These are phyloP conservation scores for Solanum chmielewskii DNA, from an alignment of 257 asterid genomes.

Conservation along the genomic window DNA sequence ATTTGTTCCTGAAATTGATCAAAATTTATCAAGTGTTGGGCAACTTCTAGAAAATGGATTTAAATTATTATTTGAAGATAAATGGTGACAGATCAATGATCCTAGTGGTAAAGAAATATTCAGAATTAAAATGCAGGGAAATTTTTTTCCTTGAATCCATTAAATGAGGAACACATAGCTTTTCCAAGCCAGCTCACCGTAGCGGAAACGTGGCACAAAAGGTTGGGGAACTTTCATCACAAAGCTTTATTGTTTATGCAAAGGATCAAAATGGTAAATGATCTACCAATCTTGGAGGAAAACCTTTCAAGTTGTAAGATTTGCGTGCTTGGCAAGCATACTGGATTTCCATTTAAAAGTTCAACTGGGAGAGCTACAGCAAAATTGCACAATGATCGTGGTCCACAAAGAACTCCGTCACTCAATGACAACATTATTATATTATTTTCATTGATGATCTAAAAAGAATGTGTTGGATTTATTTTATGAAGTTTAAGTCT, in stretches of 20 bases:
- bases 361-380: not conserved
- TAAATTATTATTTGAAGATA: too few species aligned
- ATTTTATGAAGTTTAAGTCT: too few species aligned
- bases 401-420: not conserved
- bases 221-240: not conserved
- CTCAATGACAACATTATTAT: too few species aligned
- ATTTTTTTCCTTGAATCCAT: too few species aligned
- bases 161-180: not conserved
- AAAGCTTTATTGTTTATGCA: not conserved
- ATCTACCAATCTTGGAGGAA: not conserved
- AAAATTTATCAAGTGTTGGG: too few species aligned
- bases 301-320: not conserved
- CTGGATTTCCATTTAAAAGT: not conserved
- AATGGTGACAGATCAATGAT: too few species aligned
- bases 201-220: not conserved
- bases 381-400: not conserved
- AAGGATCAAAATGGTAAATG: not conserved
- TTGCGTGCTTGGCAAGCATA: constrained; percentile 2
- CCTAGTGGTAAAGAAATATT: not conserved
- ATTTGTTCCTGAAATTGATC: too few species aligned
- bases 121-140: not conserved
- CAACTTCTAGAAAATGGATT: too few species aligned
- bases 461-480: too few species aligned
- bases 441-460: too few species aligned
- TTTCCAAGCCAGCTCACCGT: too few species aligned